phyloP scores from a whole-genome alignment of 1,284 basidiomycete species.

The Malassezia dermatis region DNA sequence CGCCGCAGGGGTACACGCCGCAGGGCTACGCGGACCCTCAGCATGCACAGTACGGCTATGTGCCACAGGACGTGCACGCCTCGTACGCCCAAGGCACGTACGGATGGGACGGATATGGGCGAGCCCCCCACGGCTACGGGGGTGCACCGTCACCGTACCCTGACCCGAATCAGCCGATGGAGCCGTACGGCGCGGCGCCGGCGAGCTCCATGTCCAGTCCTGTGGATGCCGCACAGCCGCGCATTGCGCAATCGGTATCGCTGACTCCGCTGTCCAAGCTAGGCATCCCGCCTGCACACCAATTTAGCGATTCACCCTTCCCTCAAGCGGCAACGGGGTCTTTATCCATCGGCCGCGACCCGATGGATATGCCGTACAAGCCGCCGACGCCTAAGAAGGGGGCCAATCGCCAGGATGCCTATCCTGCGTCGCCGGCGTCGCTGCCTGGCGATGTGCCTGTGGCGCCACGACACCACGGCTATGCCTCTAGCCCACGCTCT shows the following conservation, averaged over 20 bases:
- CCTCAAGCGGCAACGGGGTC: not conserved
- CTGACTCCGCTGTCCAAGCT: slow-evolving; percentile 1
- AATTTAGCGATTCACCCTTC: not conserved
- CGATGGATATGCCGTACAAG: not conserved
- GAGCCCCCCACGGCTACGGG: not conserved
- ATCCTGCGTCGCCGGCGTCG: not conserved
- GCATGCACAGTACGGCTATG: not conserved
- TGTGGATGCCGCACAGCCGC: not conserved
- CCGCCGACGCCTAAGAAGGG: not conserved
- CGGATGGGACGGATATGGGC: not conserved
- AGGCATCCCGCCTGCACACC: not conserved
- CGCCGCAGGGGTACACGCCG: not conserved
- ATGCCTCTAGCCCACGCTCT: not conserved
- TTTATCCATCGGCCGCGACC: not conserved
- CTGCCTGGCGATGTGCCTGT: not conserved
- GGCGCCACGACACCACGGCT: not conserved
- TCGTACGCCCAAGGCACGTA: not conserved
- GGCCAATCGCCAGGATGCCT: not conserved
- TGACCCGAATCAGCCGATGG: not conserved
- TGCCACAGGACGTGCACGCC: not conserved
- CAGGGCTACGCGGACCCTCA: not conserved
- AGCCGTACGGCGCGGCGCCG: not conserved
- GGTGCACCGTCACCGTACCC: not conserved
- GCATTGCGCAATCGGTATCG: not conserved
- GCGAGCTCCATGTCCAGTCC: not conserved